Base-by-base conservation (phyloP, 225 moss, liverwort and hornwort species). In the Straminergon stramineum region DNA sequence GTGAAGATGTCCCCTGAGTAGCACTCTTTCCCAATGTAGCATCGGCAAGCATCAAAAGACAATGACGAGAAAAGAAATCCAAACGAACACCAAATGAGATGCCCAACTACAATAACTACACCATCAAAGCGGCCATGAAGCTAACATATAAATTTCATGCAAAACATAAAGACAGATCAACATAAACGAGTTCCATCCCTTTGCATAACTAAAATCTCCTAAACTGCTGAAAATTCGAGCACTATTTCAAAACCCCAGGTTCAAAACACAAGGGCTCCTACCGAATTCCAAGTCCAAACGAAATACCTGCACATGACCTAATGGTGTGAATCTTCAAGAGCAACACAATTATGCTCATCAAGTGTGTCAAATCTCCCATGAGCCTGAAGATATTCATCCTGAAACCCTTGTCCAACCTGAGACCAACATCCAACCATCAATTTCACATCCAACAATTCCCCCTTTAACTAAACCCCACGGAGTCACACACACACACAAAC, bases 361-460 rank as follows among this genome's bases (percentile, higher is more conserved):
- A 90, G 89, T 99, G 98, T 35, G 97, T 96, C 88, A 99, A 92
- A 90, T 99, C 98, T 52, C 96, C 98, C 11, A 94, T 93, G 17
- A 99, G 92, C 93, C 98, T 97, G 94, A 99, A 99, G 71, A 99
- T 94, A 91, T 99, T 99, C 98, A 99, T 99, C 89, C 86, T 95
- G 93, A 56, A 93, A 28, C 66, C 73, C 88, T 86, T 18, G 83
- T 83, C 51, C 83, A 60, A 66, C 82, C 88, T 89, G 64, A 86
- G 77, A 57, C 57, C 35, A 75, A 86, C 89, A 78, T 62, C 34
- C 55, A 52, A 82, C 58, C 22, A 53, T 87, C 71, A 84, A 75
- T 24, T 22, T 30, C 79, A 60, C 60, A 32, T 76, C 76, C 52
- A 34, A 5, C 20, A 75, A 76, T 32, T 19, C 20, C 20, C 52